Evolutionary conservation across 306 rosid genomes (phyloP).

Genomic region (Rosa lucieae): DNA sequence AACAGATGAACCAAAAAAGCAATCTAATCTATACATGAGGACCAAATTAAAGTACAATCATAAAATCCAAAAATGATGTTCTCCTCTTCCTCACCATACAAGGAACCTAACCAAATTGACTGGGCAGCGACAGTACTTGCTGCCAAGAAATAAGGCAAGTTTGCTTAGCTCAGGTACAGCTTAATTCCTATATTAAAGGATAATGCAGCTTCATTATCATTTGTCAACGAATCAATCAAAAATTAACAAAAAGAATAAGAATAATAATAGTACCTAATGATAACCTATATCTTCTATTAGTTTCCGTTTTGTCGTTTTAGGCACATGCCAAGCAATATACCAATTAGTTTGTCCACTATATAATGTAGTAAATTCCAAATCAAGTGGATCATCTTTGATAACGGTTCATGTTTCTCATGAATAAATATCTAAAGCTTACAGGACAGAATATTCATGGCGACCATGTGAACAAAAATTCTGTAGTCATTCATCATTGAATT

Average conservation of each 20-base stretch:
- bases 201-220: neutral
- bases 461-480: no score
- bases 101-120: constrained; percentile 1
- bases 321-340: neutral
- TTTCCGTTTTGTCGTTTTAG: neutral
- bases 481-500: no score
- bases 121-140: neutral
- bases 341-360: neutral
- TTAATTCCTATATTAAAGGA: neutral
- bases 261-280: neutral
- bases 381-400: neutral
- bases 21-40: neutral
- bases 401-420: no score
- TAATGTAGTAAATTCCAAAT: neutral
- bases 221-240: neutral
- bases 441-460: no score
- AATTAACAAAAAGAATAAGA: neutral
- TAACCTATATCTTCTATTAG: neutral
- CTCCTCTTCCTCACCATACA: neutral
- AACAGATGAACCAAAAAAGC: neutral
- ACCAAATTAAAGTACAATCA: neutral
- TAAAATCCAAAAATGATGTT: neutral
- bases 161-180: neutral
- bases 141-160: neutral
- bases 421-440: no score